Evolutionary conservation across 495 filamentous ascomycete species (phyloP), one percentile per base, ranked within the genome.

Genomic region (Tuber indicum): DNA sequence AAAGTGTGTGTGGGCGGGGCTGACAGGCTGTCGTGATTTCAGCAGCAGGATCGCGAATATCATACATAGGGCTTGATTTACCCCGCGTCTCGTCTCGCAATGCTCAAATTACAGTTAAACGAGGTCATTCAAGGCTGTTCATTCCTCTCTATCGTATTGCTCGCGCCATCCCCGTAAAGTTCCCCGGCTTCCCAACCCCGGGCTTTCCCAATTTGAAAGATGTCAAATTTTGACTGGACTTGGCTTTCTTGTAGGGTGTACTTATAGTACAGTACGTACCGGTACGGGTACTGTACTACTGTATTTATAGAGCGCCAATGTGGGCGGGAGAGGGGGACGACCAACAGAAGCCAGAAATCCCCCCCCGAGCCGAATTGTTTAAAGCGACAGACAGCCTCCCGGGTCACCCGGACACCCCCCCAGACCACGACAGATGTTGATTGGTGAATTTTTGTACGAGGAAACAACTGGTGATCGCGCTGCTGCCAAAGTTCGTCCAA

Each of bases 21-120:
- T 52, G 49, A 52, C 49, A n/a, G 21, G 23, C 49, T 52, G 49
- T 52, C 49, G 23, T n/a, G 52, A 62, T 16, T 62, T 62, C 9
- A 16, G n/a, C 58, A 66, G 58, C 58, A 66, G 14, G 32, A 66
- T 66, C 58, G 26, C 58, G 32, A 66, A 66, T 66, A 66, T 36
- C 58, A 19, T 36, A 66, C 58, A 66, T 66, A 66, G 32, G 58
- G 58, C 58, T 66, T 36, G 14, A 66, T 66, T 66, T 66, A 66
- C 58, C 58, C 26, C 58, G 58, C 58, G 58, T 36, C 49, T 21
- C 10, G 49, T n/a, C 26, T 66, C 12, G 58, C 58, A 36, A 36
- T 32, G 58, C 58, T 36, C 58, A 66, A 36, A 66, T 66, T 66
- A n/a, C 0, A 26, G 52, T 26, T 26, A 26, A 14, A 17, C 52